Evolutionary conservation across 768 basidiomycete genomes (phyloP), one percentile per base, ranked within the genome.

Genomic region (Lactarius tabidus): DNA sequence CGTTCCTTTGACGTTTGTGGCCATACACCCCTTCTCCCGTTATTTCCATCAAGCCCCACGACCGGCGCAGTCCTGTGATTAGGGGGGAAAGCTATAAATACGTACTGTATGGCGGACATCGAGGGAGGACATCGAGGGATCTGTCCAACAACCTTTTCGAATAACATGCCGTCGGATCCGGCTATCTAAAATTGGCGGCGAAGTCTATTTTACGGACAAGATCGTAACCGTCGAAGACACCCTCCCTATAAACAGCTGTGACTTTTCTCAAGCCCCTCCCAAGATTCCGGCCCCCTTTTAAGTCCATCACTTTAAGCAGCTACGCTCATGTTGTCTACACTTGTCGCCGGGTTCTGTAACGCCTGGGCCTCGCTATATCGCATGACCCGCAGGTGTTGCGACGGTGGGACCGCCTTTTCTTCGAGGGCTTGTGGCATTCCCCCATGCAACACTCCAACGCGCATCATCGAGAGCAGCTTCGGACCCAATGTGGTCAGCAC

Each of bases 381-480:
- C 39, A 77, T 75, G 54, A 84, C 77, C 29, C 77, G 75, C 60
- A 80, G 76, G 60, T 77, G 77, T 72, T 83, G 81, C n/a, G 76
- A 75, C 1, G 81, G 82, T 4, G 82, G 82, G 48, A 84, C 75
- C 9, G 68, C 55, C 67, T 72, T 76, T 70, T 82, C 81, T 64
- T 80, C 76, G 29, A 77, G 72, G 14, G 81, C 82, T 68, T 82
- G 79, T 68, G 82, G 81, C 65, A 79, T 75, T 41, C 84, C 82
- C 53, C 80, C 81, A 62, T 81, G 79, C 45, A 85, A 75, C 61
- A 83, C 77, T 64, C 83, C 83, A 61, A 85, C 83, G 57, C 83
- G 80, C 81, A 81, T 82, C 83, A 85, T 84, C n/a, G 82, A 83
- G 23, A 85, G 77, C 65, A 83, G 72, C 77, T 79, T 60, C 36